phyloP scores from a whole-genome alignment of 805 yeast genomes.

The Priceomyces carsonii region DNA sequence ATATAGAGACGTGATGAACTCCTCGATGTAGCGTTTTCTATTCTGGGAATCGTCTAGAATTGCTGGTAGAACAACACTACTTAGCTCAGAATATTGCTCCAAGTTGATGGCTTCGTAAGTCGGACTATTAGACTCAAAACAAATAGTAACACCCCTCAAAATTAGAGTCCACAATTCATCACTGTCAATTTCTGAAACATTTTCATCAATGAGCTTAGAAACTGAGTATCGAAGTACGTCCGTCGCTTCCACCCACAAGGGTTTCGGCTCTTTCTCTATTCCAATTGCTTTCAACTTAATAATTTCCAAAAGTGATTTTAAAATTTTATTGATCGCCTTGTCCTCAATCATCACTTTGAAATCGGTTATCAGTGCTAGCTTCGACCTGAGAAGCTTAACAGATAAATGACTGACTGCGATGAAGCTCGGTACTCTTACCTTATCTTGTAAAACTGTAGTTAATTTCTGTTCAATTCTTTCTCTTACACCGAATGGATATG shows the following conservation, averaged over 20 bases:
- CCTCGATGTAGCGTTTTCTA: slow-evolving; percentile 32
- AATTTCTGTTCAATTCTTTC: slow-evolving; percentile 58
- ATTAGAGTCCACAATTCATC: slow-evolving; percentile 42
- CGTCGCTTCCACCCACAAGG: slow-evolving; percentile 59
- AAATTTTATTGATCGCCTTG: slow-evolving; percentile 44
- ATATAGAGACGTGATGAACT: slow-evolving; percentile 54
- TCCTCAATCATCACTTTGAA: slow-evolving; percentile 42
- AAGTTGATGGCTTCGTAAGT: slow-evolving; percentile 48
- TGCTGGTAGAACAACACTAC: slow-evolving; percentile 41
- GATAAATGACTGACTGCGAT: slow-evolving; percentile 57
- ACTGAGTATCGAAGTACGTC: slow-evolving; percentile 39
- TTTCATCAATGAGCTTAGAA: slow-evolving; percentile 23
- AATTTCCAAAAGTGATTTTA: slow-evolving; percentile 54
- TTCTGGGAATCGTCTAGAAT: slow-evolving; percentile 19
- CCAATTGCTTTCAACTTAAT: slow-evolving; percentile 46
- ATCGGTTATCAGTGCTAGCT: slow-evolving; percentile 33
- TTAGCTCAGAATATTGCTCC: slow-evolving; percentile 43
- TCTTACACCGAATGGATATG: slow-evolving; percentile 63
- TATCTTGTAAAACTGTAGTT: slow-evolving; percentile 26
- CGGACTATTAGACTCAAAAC: slow-evolving; percentile 32
- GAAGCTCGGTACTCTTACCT: slow-evolving; percentile 59
- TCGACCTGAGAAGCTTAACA: slow-evolving; percentile 37
- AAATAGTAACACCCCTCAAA: slow-evolving; percentile 40
- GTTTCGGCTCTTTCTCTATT: slow-evolving; percentile 20
- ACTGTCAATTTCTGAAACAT: slow-evolving; percentile 8